These are phyloP conservation scores for Penicillium sp. DNA, from an alignment of 2,329 filamentous ascomycete species.

Conservation along the genomic window DNA sequence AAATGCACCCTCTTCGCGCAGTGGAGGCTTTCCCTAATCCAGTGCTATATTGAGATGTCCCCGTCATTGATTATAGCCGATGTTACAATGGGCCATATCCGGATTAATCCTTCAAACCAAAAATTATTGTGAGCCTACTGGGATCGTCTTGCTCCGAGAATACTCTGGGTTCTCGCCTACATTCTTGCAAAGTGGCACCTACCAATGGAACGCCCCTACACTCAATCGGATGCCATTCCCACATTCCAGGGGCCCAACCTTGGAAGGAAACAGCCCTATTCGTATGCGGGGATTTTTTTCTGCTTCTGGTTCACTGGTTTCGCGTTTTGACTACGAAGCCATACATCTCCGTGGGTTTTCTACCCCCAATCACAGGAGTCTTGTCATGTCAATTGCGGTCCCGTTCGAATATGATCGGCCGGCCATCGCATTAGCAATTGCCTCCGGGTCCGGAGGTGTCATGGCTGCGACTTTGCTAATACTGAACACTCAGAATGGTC, in stretches of 20 bases:
- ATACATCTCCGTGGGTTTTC: neutral
- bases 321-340: neutral
- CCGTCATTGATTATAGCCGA: constrained; percentile 12
- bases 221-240: neutral
- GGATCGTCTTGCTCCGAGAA: neutral
- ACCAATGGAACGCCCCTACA: neutral
- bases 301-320: neutral
- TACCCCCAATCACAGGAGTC: neutral
- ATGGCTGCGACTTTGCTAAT: neutral
- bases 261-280: neutral
- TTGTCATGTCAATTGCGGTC: neutral
- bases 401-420: neutral
- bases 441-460: neutral
- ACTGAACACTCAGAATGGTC: neutral
- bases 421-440: neutral
- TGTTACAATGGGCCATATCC: neutral
- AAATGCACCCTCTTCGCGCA: neutral
- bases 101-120: neutral
- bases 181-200: neutral
- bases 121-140: neutral
- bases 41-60: constrained; percentile 1
- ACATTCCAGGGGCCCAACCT: constrained; percentile 2
- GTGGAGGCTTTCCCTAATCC: neutral
- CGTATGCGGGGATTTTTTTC: neutral
- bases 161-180: neutral